phyloP scores from a whole-genome alignment of 139 green algal genomes.

The Chlorella sp. region DNA sequence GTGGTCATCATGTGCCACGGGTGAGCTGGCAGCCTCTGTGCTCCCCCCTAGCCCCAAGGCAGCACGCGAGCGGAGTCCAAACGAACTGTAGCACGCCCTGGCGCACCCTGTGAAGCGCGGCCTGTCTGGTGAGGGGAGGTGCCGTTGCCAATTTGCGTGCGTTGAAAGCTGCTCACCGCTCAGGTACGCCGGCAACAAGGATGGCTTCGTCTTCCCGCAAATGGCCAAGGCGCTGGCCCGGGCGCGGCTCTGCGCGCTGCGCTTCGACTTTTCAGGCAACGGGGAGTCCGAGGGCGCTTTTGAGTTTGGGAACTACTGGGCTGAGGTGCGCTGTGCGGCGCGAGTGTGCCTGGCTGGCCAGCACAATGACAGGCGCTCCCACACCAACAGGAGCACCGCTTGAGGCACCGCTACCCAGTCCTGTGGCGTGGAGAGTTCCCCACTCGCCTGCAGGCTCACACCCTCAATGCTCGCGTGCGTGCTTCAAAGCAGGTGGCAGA shows the following conservation, averaged over 20 bases:
- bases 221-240: neutral
- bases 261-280: constrained; percentile 32
- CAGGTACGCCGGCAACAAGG: neutral
- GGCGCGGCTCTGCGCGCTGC: neutral
- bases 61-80: neutral
- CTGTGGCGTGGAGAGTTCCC: too few relatives aligned
- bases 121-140: neutral
- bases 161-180: neutral
- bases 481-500: neutral
- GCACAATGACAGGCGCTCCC: too few relatives aligned
- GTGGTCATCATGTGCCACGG: constrained; percentile 24
- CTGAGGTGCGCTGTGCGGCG: constrained; percentile 29
- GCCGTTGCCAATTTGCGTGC: neutral
- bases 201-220: neutral
- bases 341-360: neutral
- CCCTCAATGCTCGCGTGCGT: neutral
- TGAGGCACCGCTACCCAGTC: too few relatives aligned
- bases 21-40: neutral
- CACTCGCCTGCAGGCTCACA: neutral
- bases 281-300: constrained; percentile 48
- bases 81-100: neutral
- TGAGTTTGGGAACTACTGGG: constrained; percentile 46
- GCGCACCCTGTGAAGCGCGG: neutral
- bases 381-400: too few relatives aligned
- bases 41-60: neutral